Base-by-base conservation (phyloP, 768 basidiomycete species). In the Lyophyllum decastes region DNA sequence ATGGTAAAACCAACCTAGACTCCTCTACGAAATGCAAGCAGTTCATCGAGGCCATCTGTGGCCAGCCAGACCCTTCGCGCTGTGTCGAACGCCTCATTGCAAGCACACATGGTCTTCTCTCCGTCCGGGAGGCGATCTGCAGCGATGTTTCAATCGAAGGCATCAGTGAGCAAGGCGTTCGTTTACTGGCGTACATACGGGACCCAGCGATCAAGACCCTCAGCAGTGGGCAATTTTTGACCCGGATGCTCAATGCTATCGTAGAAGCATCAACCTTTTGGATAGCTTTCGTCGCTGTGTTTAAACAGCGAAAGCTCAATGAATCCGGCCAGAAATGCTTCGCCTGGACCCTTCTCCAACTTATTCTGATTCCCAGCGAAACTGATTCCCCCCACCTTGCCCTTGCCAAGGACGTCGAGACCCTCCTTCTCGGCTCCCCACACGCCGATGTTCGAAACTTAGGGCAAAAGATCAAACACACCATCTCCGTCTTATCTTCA, bases 201-300 rank as follows among this genome's bases (percentile, higher is more conserved):
- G 61, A 63, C 1, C 72, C 73, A 14, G 68, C 66, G 45, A 65
- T 79, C 2, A 62, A 64, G 14, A 64, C 51, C 30, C 58, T 78
- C 25, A 41, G 72, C 70, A 3, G 64, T 69, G 14, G 82, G 82
- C 2, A 58, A 63, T 2, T 62, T 75, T n/a, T 67, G 83, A 0
- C 55, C 70, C 26, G 63, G 70, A 21, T 81, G 27, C 52, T 83
- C 27, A 65, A 66, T 1, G 56, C 44, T 0, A 72, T 82, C n/a
- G 69, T 78, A 12, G 72, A 78, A 0, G 80, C 79, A 0, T 73
- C 81, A 10, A 66, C 81, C 41, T 80, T 82, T 59, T 83, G 79
- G 80, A 62, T 62, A 53, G 62, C 65, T 19, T 72, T 78, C 49
- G 54, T 55, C 16, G 57, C 65, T 9, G 72, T 72, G 8, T 77